Conservation (phyloP, 176 grass and related monocot genomes). For the Musa acuminata region DNA sequence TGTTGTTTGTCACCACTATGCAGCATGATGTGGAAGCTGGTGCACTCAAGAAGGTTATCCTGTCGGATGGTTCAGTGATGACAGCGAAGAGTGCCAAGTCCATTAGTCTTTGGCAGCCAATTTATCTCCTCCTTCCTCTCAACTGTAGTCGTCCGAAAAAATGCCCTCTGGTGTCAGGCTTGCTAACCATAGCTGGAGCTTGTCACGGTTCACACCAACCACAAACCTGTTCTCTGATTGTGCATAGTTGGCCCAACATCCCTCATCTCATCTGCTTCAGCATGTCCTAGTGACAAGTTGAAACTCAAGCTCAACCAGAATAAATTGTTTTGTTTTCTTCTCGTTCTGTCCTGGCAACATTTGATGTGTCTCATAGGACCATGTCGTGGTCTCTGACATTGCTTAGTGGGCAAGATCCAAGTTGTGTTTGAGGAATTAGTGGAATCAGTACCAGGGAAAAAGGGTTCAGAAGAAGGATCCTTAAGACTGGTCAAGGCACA, state of each 20-base stretch:
- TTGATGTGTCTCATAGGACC: slow-evolving; percentile 20
- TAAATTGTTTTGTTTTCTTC: slow-evolving; percentile 66
- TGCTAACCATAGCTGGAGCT: slow-evolving; percentile 62
- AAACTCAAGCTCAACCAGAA: slow-evolving; percentile 68
- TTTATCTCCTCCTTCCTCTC: slow-evolving; percentile 64
- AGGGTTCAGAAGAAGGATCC: slow-evolving; percentile 46
- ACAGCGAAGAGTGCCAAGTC: slow-evolving; percentile 74
- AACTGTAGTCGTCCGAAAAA: slow-evolving; percentile 58
- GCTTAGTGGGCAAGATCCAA: slow-evolving; percentile 51
- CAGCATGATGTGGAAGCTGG: slow-evolving; percentile 95
- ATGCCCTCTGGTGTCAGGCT: slow-evolving; percentile 20
- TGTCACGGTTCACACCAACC: slow-evolving; percentile 43
- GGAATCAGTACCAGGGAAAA: slow-evolving; percentile 50
- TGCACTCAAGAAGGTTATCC: slow-evolving; percentile 78
- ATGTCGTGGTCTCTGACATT: slow-evolving; percentile 63
- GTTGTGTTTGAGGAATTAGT: slow-evolving; percentile 73
- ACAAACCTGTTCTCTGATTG: slow-evolving; percentile 76
- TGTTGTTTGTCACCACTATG: slow-evolving; percentile 1
- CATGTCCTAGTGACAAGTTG: slow-evolving; percentile 54
- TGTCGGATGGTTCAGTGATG: slow-evolving; percentile 75
- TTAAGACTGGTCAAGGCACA: slow-evolving; percentile 58
- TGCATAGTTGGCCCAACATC: slow-evolving; percentile 62
- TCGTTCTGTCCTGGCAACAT: slow-evolving; percentile 9
- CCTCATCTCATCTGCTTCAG: slow-evolving; percentile 56
- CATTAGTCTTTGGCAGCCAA: slow-evolving; percentile 64